Evolutionary conservation across 1,284 basidiomycete species (phyloP).

Genomic region (Malassezia psittaci): DNA sequence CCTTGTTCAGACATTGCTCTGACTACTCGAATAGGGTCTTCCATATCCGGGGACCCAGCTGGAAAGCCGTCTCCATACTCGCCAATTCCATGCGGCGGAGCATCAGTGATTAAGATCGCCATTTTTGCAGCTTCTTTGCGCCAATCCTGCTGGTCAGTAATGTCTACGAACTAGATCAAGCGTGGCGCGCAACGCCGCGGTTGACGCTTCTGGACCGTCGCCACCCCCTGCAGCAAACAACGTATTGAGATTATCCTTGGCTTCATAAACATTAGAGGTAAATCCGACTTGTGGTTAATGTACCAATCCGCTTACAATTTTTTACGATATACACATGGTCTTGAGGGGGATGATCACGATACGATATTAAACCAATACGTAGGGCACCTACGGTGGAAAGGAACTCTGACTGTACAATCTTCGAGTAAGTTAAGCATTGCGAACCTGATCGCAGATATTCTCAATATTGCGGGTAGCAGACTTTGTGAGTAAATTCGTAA

Average conservation of each 20-base stretch:
- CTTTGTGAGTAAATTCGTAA: background rate
- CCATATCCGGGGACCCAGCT: slow-evolving; percentile 52
- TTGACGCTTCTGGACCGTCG: slow-evolving; percentile 95
- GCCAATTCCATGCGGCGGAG: slow-evolving; percentile 70
- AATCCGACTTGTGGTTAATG: slow-evolving; percentile 60
- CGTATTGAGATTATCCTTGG: slow-evolving; percentile 71
- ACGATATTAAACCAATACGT: slow-evolving; percentile 55
- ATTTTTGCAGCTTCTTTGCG: slow-evolving; percentile 79
- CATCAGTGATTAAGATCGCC: slow-evolving; percentile 72
- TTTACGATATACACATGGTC: slow-evolving; percentile 61
- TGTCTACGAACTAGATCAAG: slow-evolving; percentile 21
- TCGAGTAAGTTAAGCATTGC: background rate
- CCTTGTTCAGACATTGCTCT: slow-evolving; percentile 79
- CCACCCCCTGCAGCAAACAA: slow-evolving; percentile 86
- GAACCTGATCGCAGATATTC: slow-evolving; percentile 72
- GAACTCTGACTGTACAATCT: slow-evolving; percentile 83
- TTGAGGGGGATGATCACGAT: slow-evolving; percentile 49
- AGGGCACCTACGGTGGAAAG: slow-evolving; percentile 76
- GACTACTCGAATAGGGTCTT: slow-evolving; percentile 79
- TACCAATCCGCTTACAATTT: slow-evolving; percentile 48
- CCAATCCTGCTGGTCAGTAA: slow-evolving; percentile 61
- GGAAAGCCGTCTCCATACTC: slow-evolving; percentile 65
- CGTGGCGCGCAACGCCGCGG: slow-evolving; percentile 75
- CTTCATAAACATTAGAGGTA: slow-evolving; percentile 74
- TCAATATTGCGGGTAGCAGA: slow-evolving; percentile 92